A percentile compares a stretch with the other conserved stretches of the same genome.
These are phyloP conservation scores for Magnaporthiopsis rhizophila DNA, from an alignment of 2,329 filamentous ascomycete species.

Conservation along the genomic window DNA sequence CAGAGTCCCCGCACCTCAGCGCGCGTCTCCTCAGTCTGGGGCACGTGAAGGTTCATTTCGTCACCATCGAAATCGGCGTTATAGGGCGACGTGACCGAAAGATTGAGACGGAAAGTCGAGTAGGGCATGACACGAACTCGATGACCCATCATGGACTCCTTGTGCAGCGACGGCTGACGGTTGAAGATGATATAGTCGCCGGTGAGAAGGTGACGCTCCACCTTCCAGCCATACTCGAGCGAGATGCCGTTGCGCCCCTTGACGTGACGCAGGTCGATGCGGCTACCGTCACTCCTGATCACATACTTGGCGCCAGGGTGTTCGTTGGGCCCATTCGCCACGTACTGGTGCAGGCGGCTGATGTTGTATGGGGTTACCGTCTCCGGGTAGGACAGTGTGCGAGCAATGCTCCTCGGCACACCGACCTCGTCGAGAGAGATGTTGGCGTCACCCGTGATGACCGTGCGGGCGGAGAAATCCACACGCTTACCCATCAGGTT, in stretches of 20 bases:
- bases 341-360: conserved; percentile 77
- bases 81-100: conserved; percentile 97
- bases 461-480: conserved; percentile 97
- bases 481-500: conserved; percentile 99
- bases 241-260: conserved; percentile 79
- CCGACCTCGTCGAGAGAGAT: conserved; percentile 94
- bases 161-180: conserved; percentile 96
- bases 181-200: conserved; percentile 99
- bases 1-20: conserved; percentile 92
- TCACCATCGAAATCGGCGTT: conserved; percentile 99
- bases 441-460: conserved; percentile 98
- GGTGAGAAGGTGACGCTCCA: conserved; percentile 92
- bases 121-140: conserved; percentile 97
- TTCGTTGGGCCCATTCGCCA: conserved; percentile 88
- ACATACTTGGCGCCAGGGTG: conserved; percentile 97
- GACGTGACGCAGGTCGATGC: conserved; percentile 91
- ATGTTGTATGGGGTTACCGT: conserved; percentile 98
- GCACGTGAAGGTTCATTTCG: conserved; percentile 99
- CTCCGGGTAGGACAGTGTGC: conserved; percentile 91
- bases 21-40: conserved; percentile 92
- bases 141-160: conserved; percentile 99
- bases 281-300: conserved; percentile 83
- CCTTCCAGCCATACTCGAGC: conserved; percentile 95
- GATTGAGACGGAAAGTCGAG: conserved; percentile 93
- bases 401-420: conserved; percentile 87